Base-by-base conservation (phyloP, 2,329 filamentous ascomycete genomes). In the Epichloe gansuensis region DNA sequence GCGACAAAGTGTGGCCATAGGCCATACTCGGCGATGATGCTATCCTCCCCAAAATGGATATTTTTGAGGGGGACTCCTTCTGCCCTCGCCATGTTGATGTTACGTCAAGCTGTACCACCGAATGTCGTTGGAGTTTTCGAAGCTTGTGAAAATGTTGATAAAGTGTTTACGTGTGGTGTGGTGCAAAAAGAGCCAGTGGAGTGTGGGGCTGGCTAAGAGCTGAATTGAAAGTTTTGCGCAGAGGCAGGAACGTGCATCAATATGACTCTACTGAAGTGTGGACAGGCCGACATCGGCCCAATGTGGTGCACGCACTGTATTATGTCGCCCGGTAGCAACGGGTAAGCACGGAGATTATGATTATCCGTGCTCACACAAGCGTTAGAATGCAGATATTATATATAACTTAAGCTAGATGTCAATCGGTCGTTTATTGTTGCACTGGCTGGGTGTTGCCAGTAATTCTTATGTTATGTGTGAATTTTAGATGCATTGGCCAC, bases 1-100 rank as follows among this genome's bases (percentile, higher is more conserved):
- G 84, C 82, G 57, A 97, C 83, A 66, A 87, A 93, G 64, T 78
- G 78, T 57, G 85, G 80, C 88, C 91, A 96, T 52, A 98, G 80
- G 58, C 86, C 88, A 67, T 95, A 89, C 66, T 96, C 89, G 63
- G 96, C 85, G 58, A 96, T 77, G 61, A 98, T 97, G 63, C 85
- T 86, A 61, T 95, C 88, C 63, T 88, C 86, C 60, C 90, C 54
- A 98, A 75, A 60, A 98, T 94, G 38, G 80, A 77, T 64, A 97
- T 89, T 65, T 70, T 49, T 78, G 78, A 31, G 79, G 79, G 57
- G 67, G 65, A 58, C 34, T 17, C 37, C 52, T 23, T 56, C 57
- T 48, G 54, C 52, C 50, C 60, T 59, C 54, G 58, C 58, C 64
- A 67, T 68, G 25, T 41, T 58, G 56, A 52, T 21, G 8, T 31